Evolutionary conservation across 1,139 yeast species (phyloP).

Genomic region (Groenewaldozyma auringiensis): DNA sequence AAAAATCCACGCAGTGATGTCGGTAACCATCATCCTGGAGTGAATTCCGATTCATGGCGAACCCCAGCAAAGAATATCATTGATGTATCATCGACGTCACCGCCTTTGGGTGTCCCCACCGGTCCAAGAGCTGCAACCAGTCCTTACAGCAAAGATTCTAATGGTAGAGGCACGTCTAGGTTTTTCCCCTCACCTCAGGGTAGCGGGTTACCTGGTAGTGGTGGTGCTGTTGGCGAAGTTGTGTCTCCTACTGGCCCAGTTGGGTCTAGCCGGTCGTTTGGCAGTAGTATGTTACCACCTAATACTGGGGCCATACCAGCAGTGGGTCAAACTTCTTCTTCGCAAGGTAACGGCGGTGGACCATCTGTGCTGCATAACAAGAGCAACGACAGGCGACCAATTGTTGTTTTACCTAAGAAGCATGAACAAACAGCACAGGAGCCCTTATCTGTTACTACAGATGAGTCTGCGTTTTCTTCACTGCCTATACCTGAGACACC

Average conservation of each 20-base stretch:
- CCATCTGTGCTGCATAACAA: neutral
- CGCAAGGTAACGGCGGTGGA: neutral
- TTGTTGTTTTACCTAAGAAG: neutral
- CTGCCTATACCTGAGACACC: neutral
- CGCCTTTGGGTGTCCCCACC: neutral
- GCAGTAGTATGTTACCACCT: too few relatives aligned
- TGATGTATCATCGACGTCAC: neutral
- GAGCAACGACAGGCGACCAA: neutral
- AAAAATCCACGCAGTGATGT: neutral
- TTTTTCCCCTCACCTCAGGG: conserved; percentile 15
- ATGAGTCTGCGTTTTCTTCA: neutral
- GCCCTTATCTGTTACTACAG: neutral
- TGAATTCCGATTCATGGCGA: neutral
- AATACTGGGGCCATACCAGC: too few relatives aligned
- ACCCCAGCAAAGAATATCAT: neutral
- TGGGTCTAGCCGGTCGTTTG: neutral
- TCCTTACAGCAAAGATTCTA: neutral
- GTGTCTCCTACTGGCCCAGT: neutral
- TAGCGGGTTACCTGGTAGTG: neutral
- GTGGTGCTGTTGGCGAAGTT: neutral
- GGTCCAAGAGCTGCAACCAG: neutral
- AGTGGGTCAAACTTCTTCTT: too few relatives aligned
- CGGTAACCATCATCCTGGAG: neutral
- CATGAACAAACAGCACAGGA: neutral
- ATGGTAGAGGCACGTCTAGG: conserved; percentile 13